Percentiles rank a stretch among this genome's conserved stretches.
These are phyloP conservation scores for Suillus fuscotomentosus DNA, from an alignment of 768 basidiomycete species.

Conservation along the genomic window DNA sequence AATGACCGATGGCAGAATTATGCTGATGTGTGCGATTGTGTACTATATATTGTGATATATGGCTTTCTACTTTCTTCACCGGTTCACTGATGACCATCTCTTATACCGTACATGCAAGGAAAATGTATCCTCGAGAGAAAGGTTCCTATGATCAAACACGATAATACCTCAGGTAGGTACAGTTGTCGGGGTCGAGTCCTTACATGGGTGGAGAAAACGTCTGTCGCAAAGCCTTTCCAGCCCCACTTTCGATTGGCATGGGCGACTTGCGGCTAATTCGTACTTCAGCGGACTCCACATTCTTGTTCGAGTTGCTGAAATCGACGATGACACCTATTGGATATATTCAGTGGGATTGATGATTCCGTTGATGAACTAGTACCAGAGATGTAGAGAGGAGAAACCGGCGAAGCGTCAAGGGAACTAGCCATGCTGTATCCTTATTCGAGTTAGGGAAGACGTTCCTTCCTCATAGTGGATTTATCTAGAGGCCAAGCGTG, in stretches of 20 bases:
- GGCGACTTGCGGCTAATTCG: neutral
- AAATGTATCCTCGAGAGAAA: neutral
- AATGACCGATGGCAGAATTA: too few relatives aligned
- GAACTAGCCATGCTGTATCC: neutral
- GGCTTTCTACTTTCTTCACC: too few relatives aligned
- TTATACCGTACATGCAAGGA: neutral
- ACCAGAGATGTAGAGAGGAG: neutral
- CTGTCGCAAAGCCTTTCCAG: neutral
- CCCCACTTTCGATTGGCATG: neutral
- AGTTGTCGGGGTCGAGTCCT: neutral
- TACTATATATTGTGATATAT: too few relatives aligned
- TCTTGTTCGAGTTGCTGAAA: neutral
- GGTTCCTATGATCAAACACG: neutral
- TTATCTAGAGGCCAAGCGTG: neutral
- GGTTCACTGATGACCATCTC: too few relatives aligned
- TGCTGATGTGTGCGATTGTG: too few relatives aligned
- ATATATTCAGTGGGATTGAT: neutral
- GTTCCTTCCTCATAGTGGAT: neutral
- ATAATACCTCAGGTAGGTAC: neutral
- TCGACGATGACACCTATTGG: neutral
- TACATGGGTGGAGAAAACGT: neutral
- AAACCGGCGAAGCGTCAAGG: neutral
- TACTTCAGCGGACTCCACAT: neutral
- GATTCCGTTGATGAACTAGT: neutral
- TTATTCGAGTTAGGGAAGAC: neutral